Base-by-base conservation (phyloP, 306 rosid genomes). In the Gastrolobium bilobum region DNA sequence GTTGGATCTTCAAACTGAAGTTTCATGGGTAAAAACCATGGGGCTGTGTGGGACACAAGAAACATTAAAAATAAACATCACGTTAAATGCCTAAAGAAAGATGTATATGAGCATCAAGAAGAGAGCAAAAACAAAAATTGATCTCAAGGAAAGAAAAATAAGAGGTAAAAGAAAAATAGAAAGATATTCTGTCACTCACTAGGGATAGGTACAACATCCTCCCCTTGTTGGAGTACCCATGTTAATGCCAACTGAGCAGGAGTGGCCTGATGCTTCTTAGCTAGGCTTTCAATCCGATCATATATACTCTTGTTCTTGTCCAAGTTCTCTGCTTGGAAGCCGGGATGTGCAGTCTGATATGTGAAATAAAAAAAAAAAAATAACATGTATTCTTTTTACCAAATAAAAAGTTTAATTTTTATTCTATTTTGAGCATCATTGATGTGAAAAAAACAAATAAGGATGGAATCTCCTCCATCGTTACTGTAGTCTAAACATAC, bases 1-100 rank as follows among this genome's bases (percentile, higher is more conserved):
- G 90, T 91, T 50, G 97, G 91, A 57, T 87, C 93, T 11, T 62
- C 97, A 26, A 84, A 90, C 0, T 92, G 94, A 97, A 35, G 84
- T 7, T 89, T 43, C 82, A 4, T 94, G 87, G 86, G 79, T 9
- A 80, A 95, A 64, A 92, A 65, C 6, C 15, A 87, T 42, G 99
- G 99, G 7, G 97, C 97, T 0, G 83, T 91, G 26, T 94, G 99
- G 99, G 93, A 91, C 68, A 92, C 97, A 1, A 89, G 84, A n/a
- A n/a, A n/a, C n/a, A n/a, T n/a, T n/a, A n/a, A n/a, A n/a, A n/a
- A n/a, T n/a, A n/a, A n/a, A n/a, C n/a, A n/a, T n/a, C n/a, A n/a
- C n/a, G n/a, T n/a, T n/a, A n/a, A 20, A 20, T 20, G 26, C 26
- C 26, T 20, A 20, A 20, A 20, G 26, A 20, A 20, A 20, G 26